A percentile compares a stretch with the other conserved stretches of the same genome.
Conservation (phyloP, 164 flowering plant genomes). For the Piper longum region DNA sequence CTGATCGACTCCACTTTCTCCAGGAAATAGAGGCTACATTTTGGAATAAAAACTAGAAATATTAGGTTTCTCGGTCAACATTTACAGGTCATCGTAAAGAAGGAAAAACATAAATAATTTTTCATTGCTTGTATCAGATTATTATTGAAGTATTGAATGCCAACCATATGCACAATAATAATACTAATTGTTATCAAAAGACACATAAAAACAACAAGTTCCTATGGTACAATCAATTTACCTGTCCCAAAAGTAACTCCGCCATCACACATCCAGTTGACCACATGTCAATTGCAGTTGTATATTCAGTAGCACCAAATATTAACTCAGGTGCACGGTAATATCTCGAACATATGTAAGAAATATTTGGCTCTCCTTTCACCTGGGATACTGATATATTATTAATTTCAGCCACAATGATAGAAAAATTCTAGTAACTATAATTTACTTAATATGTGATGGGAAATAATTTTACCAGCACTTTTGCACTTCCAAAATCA, state of each 20-base stretch:
- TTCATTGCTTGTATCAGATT: too few relatives aligned
- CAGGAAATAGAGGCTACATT: constrained; percentile 83
- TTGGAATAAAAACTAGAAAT: too few relatives aligned
- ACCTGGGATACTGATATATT: constrained; percentile 32
- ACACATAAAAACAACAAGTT: background rate
- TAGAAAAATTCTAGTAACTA: background rate
- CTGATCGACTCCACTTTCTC: constrained; percentile 96
- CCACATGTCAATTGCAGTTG: constrained; percentile 95
- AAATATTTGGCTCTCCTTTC: constrained; percentile 93
- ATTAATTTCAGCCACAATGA: constrained; percentile 5
- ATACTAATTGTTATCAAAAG: background rate
- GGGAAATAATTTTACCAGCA: constrained; percentile 42
- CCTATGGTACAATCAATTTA: constrained; percentile 8
- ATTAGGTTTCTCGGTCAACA: background rate
- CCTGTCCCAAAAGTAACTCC: constrained; percentile 94
- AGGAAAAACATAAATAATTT: too few relatives aligned
- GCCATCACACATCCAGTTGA: constrained; percentile 99
- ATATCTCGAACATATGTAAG: constrained; percentile 95
- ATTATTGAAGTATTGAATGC: background rate
- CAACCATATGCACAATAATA: background rate
- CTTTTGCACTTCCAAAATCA: constrained; percentile 99
- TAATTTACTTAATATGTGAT: background rate
- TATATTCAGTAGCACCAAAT: constrained; percentile 94
- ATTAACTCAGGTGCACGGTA: constrained; percentile 97
- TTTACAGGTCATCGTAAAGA: too few relatives aligned